Evolutionary conservation across 371 early-diverging fungal genomes (phyloP).

Genomic region (Ecytonucleospora hepatopenaei): DNA sequence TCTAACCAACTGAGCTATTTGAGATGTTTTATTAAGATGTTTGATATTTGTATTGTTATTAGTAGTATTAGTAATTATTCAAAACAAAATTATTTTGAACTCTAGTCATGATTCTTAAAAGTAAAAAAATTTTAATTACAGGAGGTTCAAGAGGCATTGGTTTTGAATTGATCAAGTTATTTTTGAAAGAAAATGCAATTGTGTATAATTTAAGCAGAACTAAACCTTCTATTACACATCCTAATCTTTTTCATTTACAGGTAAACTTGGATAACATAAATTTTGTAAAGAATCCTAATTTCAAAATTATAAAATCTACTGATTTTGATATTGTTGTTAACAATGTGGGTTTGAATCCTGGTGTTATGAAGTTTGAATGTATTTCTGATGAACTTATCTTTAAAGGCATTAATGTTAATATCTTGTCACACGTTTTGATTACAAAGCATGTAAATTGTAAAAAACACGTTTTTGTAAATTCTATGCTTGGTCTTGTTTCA

Average conservation of each 20-base stretch:
- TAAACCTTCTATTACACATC: constrained; percentile 2
- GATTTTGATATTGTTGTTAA: constrained; percentile 45
- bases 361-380: constrained; percentile 19
- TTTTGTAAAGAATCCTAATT: background rate
- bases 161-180: constrained; percentile 17
- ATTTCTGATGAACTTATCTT: constrained; percentile 16
- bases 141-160: constrained; percentile 28
- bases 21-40: too few relatives aligned
- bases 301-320: background rate
- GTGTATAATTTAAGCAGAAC: constrained; percentile 22
- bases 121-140: constrained; percentile 23
- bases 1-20: constrained; percentile 2
- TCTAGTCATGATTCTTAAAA: background rate
- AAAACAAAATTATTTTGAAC: background rate
- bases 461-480: constrained; percentile 46
- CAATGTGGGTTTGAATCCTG: constrained; percentile 39
- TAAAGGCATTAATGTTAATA: constrained; percentile 25
- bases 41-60: too few relatives aligned
- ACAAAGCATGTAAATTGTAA: constrained; percentile 25
- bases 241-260: constrained; percentile 17
- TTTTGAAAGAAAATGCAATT: constrained; percentile 1
- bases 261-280: constrained; percentile 22
- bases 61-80: background rate
- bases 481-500: constrained; percentile 31
- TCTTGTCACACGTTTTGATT: constrained; percentile 23